A percentile compares a stretch with the other conserved stretches of the same genome.
Evolutionary conservation across 2,329 filamentous ascomycete genomes (phyloP).

Genomic region (Arachnomyces sp.): DNA sequence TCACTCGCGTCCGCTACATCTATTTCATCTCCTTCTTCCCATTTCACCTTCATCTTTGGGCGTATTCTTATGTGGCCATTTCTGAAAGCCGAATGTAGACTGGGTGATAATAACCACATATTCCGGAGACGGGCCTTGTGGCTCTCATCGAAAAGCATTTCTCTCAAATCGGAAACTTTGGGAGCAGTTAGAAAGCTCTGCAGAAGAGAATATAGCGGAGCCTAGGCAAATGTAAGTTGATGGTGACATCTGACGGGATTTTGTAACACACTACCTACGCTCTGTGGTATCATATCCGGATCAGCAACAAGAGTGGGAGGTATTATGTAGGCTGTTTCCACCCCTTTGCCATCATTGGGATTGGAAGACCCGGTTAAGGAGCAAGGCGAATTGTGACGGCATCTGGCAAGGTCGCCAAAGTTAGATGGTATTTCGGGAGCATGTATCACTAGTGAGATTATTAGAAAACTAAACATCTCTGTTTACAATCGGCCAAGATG

Average conservation of each 20-base stretch:
- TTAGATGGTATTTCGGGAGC: not conserved
- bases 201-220: not conserved
- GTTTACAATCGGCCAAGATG: too few relatives aligned
- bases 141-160: not conserved
- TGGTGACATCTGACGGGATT: too few relatives aligned
- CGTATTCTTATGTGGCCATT: constrained; percentile 6
- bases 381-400: constrained; percentile 1
- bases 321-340: constrained; percentile 2
- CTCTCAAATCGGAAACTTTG: not conserved
- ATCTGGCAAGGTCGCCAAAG: not conserved
- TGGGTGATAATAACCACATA: constrained; percentile 8
- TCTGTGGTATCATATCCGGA: not conserved
- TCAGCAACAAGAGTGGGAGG: not conserved
- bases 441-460: not conserved
- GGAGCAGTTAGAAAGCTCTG: constrained; percentile 4
- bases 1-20: not conserved
- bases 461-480: too few relatives aligned
- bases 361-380: not conserved
- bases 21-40: not conserved
- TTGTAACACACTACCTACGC: not conserved
- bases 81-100: constrained; percentile 5
- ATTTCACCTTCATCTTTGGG: constrained; percentile 1
- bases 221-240: not conserved
- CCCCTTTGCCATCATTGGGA: not conserved
- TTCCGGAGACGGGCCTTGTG: constrained; percentile 4